Evolutionary conservation across 257 asterid species (phyloP), one percentile per base, ranked within the genome.

Genomic region (Solanum medicagineum): DNA sequence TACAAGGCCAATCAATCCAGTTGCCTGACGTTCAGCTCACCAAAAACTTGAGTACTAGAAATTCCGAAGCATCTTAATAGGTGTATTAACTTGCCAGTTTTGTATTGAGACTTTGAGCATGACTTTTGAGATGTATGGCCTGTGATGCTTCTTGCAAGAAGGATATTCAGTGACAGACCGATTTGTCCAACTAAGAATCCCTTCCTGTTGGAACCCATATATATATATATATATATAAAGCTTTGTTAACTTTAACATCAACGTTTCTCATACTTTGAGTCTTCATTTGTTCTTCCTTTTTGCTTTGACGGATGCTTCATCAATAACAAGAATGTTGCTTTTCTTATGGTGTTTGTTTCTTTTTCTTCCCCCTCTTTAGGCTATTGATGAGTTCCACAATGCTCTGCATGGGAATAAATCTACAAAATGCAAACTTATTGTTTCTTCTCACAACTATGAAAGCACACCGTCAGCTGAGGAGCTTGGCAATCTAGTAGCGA

Each of bases 391-490:
- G 90, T 97, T 97, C 94, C 88, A 90, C 86, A 89, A 86, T 54
- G 91, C 88, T 84, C 73, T 90, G 79, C 83, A 55, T 85, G 99
- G 95, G 86, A 86, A 87, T 40, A 95, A 88, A 87, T 92, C 95
- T 9, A 91, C 84, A 85, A 93, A 90, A n/a, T 97, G 98, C 93
- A 94, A 94, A 91, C 86, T 97, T 55, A 93, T 97, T 56, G 93
- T 97, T 88, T 97, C 99, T 69, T 93, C 98, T 70, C 99, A 97
- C 93, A 97, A 95, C 87, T 97, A 94, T 86, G 91, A 93, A 49
- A 84, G 47, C 59, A 97, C 99, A 80, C 99, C 98, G 85, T 90
- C 97, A 12, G 87, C 89, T 17, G 97, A 97, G 90, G 98, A 95
- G 26, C 93, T 97, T 56, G 98, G 98, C 57, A 81, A 92, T 89